Evolutionary conservation across 495 filamentous ascomycete genomes (phyloP), one percentile per base, ranked within the genome.

Genomic region (Tricharina praecox): DNA sequence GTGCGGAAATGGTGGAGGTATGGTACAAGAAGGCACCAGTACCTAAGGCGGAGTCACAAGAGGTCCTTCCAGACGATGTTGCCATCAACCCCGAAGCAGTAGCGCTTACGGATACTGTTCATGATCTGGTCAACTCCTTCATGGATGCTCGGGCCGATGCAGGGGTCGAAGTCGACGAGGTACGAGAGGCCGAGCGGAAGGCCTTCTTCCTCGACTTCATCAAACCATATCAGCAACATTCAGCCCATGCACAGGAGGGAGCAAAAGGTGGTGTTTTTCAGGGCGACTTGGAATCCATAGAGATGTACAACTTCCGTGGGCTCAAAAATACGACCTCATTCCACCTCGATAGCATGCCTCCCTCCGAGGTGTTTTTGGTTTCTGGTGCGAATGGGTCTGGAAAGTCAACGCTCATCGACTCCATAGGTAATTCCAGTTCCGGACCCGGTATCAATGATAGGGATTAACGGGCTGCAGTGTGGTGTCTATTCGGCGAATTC

Each of bases 401-500:
- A 20, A 46, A 46, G 28, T 46, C 43, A 10, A 46, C 43, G 8
- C 23, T 46, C 18, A 33, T 46, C n/a, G 40, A 43, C 24, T 24
- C 40, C n/a, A 32, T 32, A 32, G 28, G 28, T 32, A 39, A 7
- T 21, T 15, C 5, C n/a, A n/a, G n/a, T n/a, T n/a, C n/a, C n/a
- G n/a, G n/a, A n/a, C n/a, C n/a, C n/a, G n/a, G n/a, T n/a, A n/a
- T n/a, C n/a, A n/a, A n/a, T n/a, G n/a, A n/a, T n/a, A n/a, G n/a
- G n/a, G n/a, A n/a, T n/a, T n/a, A n/a, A n/a, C n/a, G n/a, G n/a
- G n/a, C n/a, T 21, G 24, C 24, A 1, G 30, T 35, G 7, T 46
- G 43, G 43, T 46, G 43, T 21, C 28, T 46, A 9, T 46, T 46
- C 21, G 30, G 30, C 25, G 43, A 46, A 15, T 46, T 46, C 24